These are phyloP conservation scores for Biscutella laevigata DNA, from an alignment of 441 rosid species.

Conservation along the genomic window DNA sequence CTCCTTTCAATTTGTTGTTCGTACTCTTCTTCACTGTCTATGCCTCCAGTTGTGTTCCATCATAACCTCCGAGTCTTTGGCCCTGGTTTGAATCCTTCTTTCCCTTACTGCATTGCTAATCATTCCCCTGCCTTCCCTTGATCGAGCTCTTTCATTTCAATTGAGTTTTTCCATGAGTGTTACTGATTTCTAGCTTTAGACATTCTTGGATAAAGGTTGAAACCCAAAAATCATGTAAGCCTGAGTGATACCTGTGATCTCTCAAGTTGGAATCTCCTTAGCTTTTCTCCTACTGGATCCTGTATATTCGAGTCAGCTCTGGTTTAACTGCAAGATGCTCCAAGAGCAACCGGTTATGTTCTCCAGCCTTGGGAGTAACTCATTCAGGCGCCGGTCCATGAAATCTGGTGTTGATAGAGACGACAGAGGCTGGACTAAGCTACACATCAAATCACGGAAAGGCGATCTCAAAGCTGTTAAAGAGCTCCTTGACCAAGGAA, in stretches of 20 bases:
- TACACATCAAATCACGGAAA: constrained; percentile 65
- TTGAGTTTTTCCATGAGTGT: not conserved
- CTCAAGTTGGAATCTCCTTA: not conserved
- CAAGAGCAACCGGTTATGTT: constrained; percentile 25
- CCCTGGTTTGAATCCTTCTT: constrained; percentile 78
- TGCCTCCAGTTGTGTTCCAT: constrained; percentile 24
- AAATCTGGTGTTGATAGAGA: constrained; percentile 40
- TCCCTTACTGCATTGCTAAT: constrained; percentile 79
- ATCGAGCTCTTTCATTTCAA: constrained; percentile 33
- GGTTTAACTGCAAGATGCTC: constrained; percentile 26
- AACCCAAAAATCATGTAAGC: constrained; percentile 21
- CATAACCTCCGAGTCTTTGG: constrained; percentile 67
- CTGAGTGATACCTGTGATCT: constrained; percentile 2
- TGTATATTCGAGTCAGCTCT: not conserved
- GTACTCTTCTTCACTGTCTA: constrained; percentile 30
- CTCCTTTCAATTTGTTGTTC: constrained; percentile 36
- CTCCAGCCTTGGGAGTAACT: constrained; percentile 31
- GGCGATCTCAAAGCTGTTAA: constrained; percentile 68
- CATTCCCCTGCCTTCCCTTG: constrained; percentile 44
- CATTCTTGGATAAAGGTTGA: not conserved
- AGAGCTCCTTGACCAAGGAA: constrained; percentile 59
- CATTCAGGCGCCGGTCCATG: constrained; percentile 44
- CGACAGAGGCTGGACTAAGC: constrained; percentile 78
- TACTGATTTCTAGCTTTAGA: not conserved
- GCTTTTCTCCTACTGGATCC: not conserved